Evolutionary conservation across 208 protist genomes (phyloP).

Genomic region (Leptomonas pyrrhocoris): DNA sequence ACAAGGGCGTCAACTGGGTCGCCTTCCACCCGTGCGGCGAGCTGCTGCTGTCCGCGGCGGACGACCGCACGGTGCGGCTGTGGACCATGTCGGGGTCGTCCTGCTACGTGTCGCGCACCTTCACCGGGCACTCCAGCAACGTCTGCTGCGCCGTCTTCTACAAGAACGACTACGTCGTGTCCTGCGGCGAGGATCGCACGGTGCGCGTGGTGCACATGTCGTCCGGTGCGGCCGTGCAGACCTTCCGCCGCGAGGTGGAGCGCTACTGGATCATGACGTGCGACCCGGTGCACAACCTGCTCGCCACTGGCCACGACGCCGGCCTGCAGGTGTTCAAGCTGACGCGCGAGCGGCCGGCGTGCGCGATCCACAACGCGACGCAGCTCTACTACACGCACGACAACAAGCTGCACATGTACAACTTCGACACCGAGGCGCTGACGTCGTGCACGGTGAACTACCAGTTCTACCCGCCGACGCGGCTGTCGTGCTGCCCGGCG

Average conservation of each 20-base stretch:
- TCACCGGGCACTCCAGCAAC: slow-evolving; percentile 98
- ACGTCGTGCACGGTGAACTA: slow-evolving; percentile 24
- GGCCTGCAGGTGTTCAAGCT: slow-evolving; percentile 99
- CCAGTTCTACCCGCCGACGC: slow-evolving; percentile 51
- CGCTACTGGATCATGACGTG: slow-evolving; percentile 98
- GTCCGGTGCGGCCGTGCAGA: slow-evolving; percentile 60
- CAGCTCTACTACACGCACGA: slow-evolving; percentile 69
- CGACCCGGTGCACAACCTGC: slow-evolving; percentile 93
- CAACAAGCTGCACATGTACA: slow-evolving; percentile 49
- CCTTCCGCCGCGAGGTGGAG: slow-evolving; percentile 95
- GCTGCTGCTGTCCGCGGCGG: slow-evolving; percentile 96
- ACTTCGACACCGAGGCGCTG: slow-evolving; percentile 45
- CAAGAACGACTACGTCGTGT: slow-evolving; percentile 97
- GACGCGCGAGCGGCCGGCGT: slow-evolving; percentile 95
- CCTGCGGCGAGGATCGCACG: slow-evolving; percentile 95
- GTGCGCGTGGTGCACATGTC: slow-evolving; percentile 93
- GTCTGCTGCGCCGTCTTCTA: slow-evolving; percentile 97
- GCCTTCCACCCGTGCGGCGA: slow-evolving; percentile 96
- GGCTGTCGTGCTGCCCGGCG: slow-evolving; percentile 73
- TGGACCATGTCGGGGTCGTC: slow-evolving; percentile 93
- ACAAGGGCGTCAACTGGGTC: slow-evolving; percentile 99
- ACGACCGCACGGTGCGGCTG: slow-evolving; percentile 97
- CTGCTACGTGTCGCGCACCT: slow-evolving; percentile 92
- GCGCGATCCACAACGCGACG: slow-evolving; percentile 41
- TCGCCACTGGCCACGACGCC: slow-evolving; percentile 97